phyloP scores from a whole-genome alignment of 257 asterid species.

The Primulina eburnea region DNA sequence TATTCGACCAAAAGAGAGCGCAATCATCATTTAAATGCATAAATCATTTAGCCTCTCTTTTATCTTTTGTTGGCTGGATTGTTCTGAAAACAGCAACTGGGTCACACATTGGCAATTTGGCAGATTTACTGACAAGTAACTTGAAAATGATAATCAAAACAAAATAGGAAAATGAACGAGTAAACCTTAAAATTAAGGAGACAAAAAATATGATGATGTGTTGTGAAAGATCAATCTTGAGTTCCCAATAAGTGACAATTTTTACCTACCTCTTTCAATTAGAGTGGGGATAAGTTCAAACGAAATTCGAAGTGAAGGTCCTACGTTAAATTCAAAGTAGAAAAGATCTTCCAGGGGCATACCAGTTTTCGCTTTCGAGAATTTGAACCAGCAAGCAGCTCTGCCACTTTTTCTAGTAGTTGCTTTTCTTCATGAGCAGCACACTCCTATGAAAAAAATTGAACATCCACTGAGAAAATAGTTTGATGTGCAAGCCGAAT shows the following conservation, averaged over 20 bases:
- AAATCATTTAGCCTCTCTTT: background rate
- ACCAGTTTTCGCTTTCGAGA: constrained; percentile 91
- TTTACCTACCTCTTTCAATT: too few relatives aligned
- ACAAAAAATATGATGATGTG: background rate
- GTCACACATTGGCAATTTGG: background rate
- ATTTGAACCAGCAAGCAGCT: constrained; percentile 84
- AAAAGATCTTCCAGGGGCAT: constrained; percentile 17
- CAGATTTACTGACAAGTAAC: background rate
- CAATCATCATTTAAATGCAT: background rate
- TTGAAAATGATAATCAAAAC: background rate
- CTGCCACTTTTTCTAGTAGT: constrained; percentile 88
- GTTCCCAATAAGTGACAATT: background rate
- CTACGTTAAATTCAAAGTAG: background rate
- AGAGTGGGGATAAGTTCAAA: too few relatives aligned
- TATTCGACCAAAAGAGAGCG: too few relatives aligned
- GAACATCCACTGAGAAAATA: constrained; percentile 20
- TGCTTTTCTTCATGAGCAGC: constrained; percentile 89
- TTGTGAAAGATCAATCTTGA: background rate
- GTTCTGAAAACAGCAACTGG: too few relatives aligned
- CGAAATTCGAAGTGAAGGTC: too few relatives aligned
- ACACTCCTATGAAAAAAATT: constrained; percentile 58
- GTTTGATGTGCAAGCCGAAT: constrained; percentile 1
- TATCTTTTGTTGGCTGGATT: background rate
- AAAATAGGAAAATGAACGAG: background rate
- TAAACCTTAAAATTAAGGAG: too few relatives aligned